These are phyloP conservation scores for Aphanomyces cochlioides DNA, from an alignment of 352 stramenopile species.

Conservation along the genomic window DNA sequence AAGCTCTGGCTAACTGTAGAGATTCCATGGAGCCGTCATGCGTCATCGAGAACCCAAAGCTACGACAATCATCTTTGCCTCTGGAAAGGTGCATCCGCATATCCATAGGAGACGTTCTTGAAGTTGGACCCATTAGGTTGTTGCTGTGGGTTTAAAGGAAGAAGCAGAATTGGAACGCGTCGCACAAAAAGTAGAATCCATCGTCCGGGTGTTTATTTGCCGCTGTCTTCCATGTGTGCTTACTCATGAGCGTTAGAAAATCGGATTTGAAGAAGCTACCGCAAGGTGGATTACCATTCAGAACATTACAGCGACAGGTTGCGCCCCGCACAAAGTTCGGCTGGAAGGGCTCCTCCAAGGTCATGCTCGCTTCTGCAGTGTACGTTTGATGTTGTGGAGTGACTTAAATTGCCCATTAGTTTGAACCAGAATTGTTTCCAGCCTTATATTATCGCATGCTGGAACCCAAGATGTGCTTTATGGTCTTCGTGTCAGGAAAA, in stretches of 20 bases:
- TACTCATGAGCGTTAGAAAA: constrained; percentile 8
- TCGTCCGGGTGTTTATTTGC: constrained; percentile 17
- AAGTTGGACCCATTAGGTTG: background rate
- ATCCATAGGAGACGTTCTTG: background rate
- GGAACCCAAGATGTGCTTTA: constrained; percentile 93
- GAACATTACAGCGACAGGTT: constrained; percentile 90
- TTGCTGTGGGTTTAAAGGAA: constrained; percentile 13
- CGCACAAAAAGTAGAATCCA: constrained; percentile 1
- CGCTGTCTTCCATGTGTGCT: background rate
- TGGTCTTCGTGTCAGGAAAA: constrained; percentile 99
- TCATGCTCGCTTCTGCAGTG: constrained; percentile 63
- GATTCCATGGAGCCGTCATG: constrained; percentile 78
- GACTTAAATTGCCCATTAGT: constrained; percentile 42
- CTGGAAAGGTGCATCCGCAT: constrained; percentile 44
- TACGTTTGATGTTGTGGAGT: constrained; percentile 33
- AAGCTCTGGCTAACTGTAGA: constrained; percentile 28
- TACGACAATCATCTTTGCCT: constrained; percentile 88
- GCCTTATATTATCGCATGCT: constrained; percentile 98
- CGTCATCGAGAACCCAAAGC: constrained; percentile 75
- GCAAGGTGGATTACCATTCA: constrained; percentile 37
- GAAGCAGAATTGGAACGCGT: background rate
- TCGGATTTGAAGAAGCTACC: constrained; percentile 15
- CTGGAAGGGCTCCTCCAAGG: constrained; percentile 63
- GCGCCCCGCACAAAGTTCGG: constrained; percentile 82
- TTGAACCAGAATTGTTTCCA: constrained; percentile 99